phyloP scores from a whole-genome alignment of 2,329 filamentous ascomycete genomes.

The Ambrosiella cleistominuta region DNA sequence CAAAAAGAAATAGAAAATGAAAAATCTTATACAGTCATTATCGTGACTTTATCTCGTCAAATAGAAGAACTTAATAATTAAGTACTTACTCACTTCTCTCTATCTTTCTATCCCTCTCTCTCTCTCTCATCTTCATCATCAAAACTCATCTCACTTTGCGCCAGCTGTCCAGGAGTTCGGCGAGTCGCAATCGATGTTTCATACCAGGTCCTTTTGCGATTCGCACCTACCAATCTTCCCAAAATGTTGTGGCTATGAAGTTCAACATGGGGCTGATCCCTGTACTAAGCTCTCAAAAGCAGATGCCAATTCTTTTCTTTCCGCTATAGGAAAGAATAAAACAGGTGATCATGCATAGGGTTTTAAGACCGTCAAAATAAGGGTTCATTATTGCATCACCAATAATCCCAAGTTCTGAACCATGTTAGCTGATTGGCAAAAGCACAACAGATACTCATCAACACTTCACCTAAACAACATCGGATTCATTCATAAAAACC shows the following conservation, averaged over 20 bases:
- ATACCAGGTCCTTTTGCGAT: neutral
- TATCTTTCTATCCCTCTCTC: neutral
- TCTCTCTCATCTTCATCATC: neutral
- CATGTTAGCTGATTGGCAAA: too few relatives aligned
- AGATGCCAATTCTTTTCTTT: neutral
- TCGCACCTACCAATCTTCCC: neutral
- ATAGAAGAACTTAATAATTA: too few relatives aligned
- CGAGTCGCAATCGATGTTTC: neutral
- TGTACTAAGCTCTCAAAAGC: neutral
- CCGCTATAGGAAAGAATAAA: neutral
- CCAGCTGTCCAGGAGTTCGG: constrained; percentile 1
- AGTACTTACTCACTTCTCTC: neutral
- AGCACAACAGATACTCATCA: too few relatives aligned
- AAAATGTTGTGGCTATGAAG: neutral
- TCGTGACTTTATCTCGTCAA: too few relatives aligned
- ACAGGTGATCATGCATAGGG: neutral
- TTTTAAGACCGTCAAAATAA: too few relatives aligned
- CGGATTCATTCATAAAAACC: too few relatives aligned
- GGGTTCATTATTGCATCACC: too few relatives aligned
- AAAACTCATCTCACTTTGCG: neutral
- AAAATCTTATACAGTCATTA: too few relatives aligned
- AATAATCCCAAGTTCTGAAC: too few relatives aligned
- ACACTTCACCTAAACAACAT: too few relatives aligned
- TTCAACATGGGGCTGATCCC: neutral
- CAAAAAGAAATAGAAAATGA: too few relatives aligned